Base-by-base conservation (phyloP, 2,329 filamentous ascomycete species). In the Penicillium sp. region DNA sequence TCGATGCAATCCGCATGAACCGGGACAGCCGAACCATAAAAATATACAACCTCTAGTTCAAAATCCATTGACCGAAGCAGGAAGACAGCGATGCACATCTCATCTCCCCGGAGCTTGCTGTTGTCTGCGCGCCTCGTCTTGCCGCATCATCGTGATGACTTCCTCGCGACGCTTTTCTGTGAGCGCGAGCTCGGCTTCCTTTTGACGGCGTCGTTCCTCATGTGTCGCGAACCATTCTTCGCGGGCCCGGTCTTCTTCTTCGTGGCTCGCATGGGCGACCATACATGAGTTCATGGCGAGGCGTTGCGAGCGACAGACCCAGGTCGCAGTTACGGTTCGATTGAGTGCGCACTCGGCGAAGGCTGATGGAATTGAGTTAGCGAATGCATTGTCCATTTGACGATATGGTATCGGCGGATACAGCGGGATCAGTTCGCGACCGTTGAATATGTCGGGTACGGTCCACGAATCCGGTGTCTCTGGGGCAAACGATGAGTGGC, bases 211-310 rank as follows among this genome's bases (percentile, higher is more conserved):
- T 39, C 89, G 74, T 67, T 87, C 78, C 52, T 85, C 72, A 35
- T 85, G 76, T 47, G 77, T 74, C 35, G 80, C 78, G 64, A 96
- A 96, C 92, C 92, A 98, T 61, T 96, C 88, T 64, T 88, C 85
- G 35, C 92, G 74, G 47, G 92, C 92, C 15, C 79, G 80, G 68
- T 98, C 92, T 65, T 93, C 77, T 62, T 93, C 86, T 37, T 76
- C 79, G 47, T 81, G 84, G 48, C 85, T 93, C 38, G 90, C 89
- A 68, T 93, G 84, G 39, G 74, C 66, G 52, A 89, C 74, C 88
- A 98, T 95, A 71, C 92, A 98, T 45, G 72, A 74, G 69, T 98
- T 98, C 92, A 98, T 98, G 23, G 75, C 73, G 46, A 82, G 80
- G 56, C 88, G 84, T 58, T 89, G 76, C 32, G 75, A 68, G 37